Evolutionary conservation across 2,329 filamentous ascomycete genomes (phyloP).

Genomic region (Rhexocercosporidium sp.): DNA sequence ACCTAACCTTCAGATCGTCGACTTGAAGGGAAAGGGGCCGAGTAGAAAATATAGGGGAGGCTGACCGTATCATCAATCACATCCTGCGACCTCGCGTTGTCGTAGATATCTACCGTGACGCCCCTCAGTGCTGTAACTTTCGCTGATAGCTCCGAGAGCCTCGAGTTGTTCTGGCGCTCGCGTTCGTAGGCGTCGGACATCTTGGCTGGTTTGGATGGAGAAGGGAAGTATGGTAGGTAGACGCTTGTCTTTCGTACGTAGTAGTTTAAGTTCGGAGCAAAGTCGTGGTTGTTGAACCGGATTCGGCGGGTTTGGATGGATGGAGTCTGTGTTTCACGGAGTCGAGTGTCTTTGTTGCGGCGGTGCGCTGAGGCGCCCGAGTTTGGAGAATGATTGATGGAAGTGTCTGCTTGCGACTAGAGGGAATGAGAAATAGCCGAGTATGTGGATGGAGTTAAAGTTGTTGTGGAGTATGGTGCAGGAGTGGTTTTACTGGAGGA

Average conservation of each 20-base stretch:
- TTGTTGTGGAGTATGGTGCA: not conserved
- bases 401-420: not conserved
- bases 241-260: not conserved
- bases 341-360: slow-evolving; percentile 21
- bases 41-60: not conserved
- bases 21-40: not conserved
- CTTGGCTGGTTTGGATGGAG: slow-evolving; percentile 27
- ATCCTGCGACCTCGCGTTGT: slow-evolving; percentile 87
- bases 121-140: slow-evolving; percentile 93
- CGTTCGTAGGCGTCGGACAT: slow-evolving; percentile 83
- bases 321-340: slow-evolving; percentile 20
- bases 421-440: not conserved
- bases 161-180: slow-evolving; percentile 91
- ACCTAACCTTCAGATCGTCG: no score
- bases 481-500: not conserved
- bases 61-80: slow-evolving; percentile 86
- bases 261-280: slow-evolving; percentile 5
- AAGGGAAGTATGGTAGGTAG: no score
- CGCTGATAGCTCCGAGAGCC: slow-evolving; percentile 85
- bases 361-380: slow-evolving; percentile 23
- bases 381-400: slow-evolving; percentile 7
- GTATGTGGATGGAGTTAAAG: not conserved
- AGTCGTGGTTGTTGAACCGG: slow-evolving; percentile 12
- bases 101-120: slow-evolving; percentile 97
- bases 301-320: slow-evolving; percentile 12